Evolutionary conservation across 169 alveolate genomes (phyloP).

Genomic region (Plasmodium billcollinsi): DNA sequence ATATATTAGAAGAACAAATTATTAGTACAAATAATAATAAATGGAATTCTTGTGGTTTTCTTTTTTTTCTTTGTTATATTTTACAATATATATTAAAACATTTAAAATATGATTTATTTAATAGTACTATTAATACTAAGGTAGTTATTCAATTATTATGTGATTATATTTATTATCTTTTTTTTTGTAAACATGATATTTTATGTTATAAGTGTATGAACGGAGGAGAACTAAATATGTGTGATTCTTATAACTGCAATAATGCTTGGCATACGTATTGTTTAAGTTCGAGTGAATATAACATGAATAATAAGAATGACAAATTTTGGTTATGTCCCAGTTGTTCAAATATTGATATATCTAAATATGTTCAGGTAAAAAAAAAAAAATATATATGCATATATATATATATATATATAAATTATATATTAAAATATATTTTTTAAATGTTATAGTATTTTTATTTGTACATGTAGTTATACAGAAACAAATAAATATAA

Average conservation of each 20-base stretch:
- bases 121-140: slow-evolving; percentile 13
- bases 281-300: slow-evolving; percentile 52
- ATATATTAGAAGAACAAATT: slow-evolving; percentile 36
- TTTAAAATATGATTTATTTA: slow-evolving; percentile 39
- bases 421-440: too few species aligned
- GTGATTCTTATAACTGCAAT: slow-evolving; percentile 79
- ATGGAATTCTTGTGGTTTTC: slow-evolving; percentile 41
- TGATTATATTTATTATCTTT: slow-evolving; percentile 29
- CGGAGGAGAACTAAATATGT: slow-evolving; percentile 84
- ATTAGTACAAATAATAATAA: slow-evolving; percentile 22
- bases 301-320: slow-evolving; percentile 10
- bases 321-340: slow-evolving; percentile 79
- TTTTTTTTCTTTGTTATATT: slow-evolving; percentile 47
- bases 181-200: slow-evolving; percentile 78
- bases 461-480: neutral
- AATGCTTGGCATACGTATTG: slow-evolving; percentile 85
- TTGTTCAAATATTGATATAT: slow-evolving; percentile 29
- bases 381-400: too few species aligned
- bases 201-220: slow-evolving; percentile 81
- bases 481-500: too few species aligned
- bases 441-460: neutral
- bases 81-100: slow-evolving; percentile 50
- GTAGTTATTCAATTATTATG: slow-evolving; percentile 65
- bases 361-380: slow-evolving; percentile 48
- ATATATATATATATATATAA: too few species aligned